Evolutionary conservation across 371 early-diverging fungal species (phyloP).

Genomic region (Lichtheimia ramosa): DNA sequence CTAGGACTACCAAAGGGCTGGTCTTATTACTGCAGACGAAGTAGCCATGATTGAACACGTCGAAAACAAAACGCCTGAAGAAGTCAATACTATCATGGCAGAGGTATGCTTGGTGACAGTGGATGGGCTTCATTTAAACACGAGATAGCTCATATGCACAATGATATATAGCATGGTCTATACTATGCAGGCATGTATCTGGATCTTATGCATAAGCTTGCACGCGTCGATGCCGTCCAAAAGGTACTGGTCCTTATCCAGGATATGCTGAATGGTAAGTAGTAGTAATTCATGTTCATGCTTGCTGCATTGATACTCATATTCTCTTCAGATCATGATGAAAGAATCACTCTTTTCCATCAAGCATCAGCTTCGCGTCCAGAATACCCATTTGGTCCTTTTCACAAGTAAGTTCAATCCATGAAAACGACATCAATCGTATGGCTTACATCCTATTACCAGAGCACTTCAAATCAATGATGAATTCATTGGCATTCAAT

Average conservation of each 20-base stretch:
- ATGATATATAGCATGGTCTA: conserved; percentile 39
- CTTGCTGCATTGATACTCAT: background rate
- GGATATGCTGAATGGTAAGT: conserved; percentile 75
- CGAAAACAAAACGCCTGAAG: conserved; percentile 49
- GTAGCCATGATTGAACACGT: conserved; percentile 65
- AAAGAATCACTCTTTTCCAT: conserved; percentile 53
- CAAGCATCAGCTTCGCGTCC: conserved; percentile 40
- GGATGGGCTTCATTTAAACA: too few relatives aligned
- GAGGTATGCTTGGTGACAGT: conserved; percentile 39
- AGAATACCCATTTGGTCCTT: conserved; percentile 63
- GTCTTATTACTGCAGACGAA: conserved; percentile 80
- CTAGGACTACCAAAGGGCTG: conserved; percentile 81
- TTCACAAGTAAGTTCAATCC: conserved; percentile 58
- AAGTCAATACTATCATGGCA: conserved; percentile 43
- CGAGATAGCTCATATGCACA: background rate
- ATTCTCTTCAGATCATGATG: conserved; percentile 44
- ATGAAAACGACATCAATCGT: background rate
- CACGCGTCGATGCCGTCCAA: conserved; percentile 87
- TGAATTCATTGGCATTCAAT: conserved; percentile 85
- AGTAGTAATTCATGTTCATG: background rate
- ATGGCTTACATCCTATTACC: background rate
- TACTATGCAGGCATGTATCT: conserved; percentile 67
- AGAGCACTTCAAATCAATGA: conserved; percentile 83
- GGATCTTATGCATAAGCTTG: conserved; percentile 75
- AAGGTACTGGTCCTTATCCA: conserved; percentile 86